phyloP scores from a whole-genome alignment of 306 rosid genomes.

The Oemleria cerasiformis region DNA sequence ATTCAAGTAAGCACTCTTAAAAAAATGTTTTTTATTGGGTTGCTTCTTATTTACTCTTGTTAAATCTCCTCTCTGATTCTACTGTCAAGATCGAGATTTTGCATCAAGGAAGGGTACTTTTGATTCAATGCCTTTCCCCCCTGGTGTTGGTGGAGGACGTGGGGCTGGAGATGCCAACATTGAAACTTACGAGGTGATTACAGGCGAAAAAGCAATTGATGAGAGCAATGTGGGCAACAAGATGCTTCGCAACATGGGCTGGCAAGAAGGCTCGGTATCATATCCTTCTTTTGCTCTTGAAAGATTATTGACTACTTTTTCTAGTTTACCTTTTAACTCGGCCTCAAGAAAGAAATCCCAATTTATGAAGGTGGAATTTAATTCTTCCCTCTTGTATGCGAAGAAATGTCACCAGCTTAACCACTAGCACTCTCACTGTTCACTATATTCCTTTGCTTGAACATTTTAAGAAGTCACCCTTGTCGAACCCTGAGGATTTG shows the following conservation, averaged over 20 bases:
- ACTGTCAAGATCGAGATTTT: conserved; percentile 73
- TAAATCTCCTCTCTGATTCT: conserved; percentile 48
- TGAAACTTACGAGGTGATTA: conserved; percentile 75
- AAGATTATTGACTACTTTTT: neutral
- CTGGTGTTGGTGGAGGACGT: conserved; percentile 99
- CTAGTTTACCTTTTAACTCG: neutral
- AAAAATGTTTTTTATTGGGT: conserved; percentile 19
- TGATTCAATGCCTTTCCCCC: conserved; percentile 97
- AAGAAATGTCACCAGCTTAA: neutral
- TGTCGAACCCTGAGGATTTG: neutral
- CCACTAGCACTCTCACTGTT: neutral
- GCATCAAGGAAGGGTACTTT: conserved; percentile 65
- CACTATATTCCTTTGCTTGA: neutral
- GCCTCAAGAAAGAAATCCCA: neutral
- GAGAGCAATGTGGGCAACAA: conserved; percentile 94
- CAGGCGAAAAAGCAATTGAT: conserved; percentile 89
- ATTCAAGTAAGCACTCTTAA: conserved; percentile 68
- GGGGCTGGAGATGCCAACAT: conserved; percentile 53
- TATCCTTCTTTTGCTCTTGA: conserved; percentile 34
- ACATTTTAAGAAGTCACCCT: neutral
- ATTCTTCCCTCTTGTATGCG: neutral
- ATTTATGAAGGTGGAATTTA: neutral
- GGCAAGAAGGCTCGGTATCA: conserved; percentile 99
- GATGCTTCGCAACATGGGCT: conserved; percentile 99
- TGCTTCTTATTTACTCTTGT: conserved; percentile 16